These are phyloP conservation scores for Stephanodiscus minutulus DNA, from an alignment of 108 stramenopile species.

Conservation along the genomic window DNA sequence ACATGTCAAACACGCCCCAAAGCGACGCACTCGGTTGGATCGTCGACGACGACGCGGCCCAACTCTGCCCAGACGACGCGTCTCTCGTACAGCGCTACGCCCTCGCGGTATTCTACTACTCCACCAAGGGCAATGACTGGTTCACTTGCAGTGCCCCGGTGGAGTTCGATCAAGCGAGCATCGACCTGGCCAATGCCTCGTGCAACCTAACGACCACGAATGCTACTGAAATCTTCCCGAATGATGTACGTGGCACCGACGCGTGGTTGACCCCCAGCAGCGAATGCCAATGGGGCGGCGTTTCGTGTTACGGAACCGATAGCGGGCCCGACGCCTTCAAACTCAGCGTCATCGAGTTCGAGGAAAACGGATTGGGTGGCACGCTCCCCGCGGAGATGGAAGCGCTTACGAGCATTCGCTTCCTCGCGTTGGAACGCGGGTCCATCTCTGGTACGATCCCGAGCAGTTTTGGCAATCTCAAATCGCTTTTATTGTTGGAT, in stretches of 20 bases:
- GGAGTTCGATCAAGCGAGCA: constrained; percentile 20
- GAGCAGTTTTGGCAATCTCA: constrained; percentile 34
- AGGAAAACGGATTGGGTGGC: constrained; percentile 64
- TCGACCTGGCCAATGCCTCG: constrained; percentile 47
- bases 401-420: constrained; percentile 40
- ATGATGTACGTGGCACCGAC: constrained; percentile 38
- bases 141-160: constrained; percentile 62
- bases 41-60: constrained; percentile 43
- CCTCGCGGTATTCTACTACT: constrained; percentile 28
- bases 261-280: constrained; percentile 66
- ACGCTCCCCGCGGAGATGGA: constrained; percentile 60
- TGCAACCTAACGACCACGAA: constrained; percentile 49
- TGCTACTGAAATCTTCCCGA: constrained; percentile 25
- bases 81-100: constrained; percentile 28
- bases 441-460: constrained; percentile 64
- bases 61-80: constrained; percentile 54
- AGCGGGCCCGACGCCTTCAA: constrained; percentile 8
- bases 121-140: constrained; percentile 51
- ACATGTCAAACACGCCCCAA: constrained; percentile 39
- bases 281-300: constrained; percentile 75
- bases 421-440: constrained; percentile 62
- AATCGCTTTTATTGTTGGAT: constrained; percentile 48
- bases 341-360: constrained; percentile 33
- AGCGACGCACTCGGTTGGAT: constrained; percentile 63
- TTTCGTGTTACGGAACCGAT: constrained; percentile 25